Conservation (phyloP, 441 rosid species). For the Corymbia calophylla region DNA sequence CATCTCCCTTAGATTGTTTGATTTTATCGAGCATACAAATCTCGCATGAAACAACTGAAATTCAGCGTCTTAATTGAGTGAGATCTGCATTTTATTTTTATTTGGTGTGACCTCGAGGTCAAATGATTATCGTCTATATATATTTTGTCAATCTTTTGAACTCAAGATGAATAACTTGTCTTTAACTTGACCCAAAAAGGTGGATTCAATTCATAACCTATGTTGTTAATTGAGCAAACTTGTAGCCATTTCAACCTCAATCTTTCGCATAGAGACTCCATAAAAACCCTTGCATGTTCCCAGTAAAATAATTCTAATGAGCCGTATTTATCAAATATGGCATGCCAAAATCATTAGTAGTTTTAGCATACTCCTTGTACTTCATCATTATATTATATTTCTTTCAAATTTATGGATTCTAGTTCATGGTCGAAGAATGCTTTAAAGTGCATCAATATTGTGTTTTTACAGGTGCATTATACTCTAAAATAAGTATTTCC, state of each 20-base stretch:
- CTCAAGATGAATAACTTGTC: not conserved
- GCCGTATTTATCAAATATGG: not conserved
- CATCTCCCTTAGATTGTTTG: not conserved
- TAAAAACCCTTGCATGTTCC: not conserved
- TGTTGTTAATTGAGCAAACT: not conserved
- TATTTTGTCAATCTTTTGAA: not conserved
- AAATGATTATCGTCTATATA: not conserved
- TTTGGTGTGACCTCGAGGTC: not conserved
- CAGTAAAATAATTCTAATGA: not conserved
- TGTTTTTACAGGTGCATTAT: fast-evolving
- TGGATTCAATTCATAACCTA: not conserved
- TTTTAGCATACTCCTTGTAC: not conserved
- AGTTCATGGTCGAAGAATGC: not conserved
- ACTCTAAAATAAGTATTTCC: not conserved
- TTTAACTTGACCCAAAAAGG: not conserved
- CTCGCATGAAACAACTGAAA: fast-evolving
- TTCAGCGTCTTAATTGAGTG: not conserved
- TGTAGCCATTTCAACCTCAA: not conserved
- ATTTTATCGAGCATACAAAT: not conserved
- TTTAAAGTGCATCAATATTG: not conserved
- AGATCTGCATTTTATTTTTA: not conserved
- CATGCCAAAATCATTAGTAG: not conserved
- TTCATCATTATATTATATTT: not conserved
- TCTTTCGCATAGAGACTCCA: not conserved
- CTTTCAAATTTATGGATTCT: too few relatives aligned